A percentile compares a stretch with the other conserved stretches of the same genome.
These are phyloP conservation scores for Aspergillus ostianus DNA, from an alignment of 495 filamentous ascomycete genomes.

Conservation along the genomic window DNA sequence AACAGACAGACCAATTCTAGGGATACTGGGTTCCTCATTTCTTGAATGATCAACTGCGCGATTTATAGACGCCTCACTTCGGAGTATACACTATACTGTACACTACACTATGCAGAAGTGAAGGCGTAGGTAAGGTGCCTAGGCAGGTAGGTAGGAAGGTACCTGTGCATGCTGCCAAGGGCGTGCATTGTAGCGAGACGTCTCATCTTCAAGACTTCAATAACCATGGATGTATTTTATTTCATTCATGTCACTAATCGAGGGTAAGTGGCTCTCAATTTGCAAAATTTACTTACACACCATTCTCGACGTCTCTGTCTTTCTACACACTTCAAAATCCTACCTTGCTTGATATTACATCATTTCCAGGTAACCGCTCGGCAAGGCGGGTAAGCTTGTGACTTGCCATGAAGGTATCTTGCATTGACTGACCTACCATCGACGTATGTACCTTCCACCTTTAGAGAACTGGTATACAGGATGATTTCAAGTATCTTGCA, in stretches of 20 bases:
- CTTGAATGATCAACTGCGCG: constrained; percentile 22
- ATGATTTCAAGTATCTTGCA: no score
- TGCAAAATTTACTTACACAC: not conserved
- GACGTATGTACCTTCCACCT: no score
- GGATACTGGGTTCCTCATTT: not conserved
- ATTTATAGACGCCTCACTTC: constrained; percentile 16
- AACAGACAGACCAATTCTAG: not conserved
- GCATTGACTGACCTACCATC: no score
- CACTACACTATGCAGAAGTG: no score
- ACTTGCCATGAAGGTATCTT: not conserved
- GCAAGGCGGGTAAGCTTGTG: not conserved
- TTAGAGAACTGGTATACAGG: no score
- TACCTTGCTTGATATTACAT: not conserved
- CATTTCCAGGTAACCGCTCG: not conserved
- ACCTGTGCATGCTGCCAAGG: no score
- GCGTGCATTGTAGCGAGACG: no score
- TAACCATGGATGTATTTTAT: no score
- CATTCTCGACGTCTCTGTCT: not conserved
- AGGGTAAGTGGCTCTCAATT: not conserved
- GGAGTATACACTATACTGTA: not conserved
- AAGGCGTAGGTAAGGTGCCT: no score
- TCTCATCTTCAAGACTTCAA: no score
- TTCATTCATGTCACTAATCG: no score
- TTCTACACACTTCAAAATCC: not conserved
- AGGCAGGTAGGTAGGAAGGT: no score